Base-by-base conservation (phyloP, 192 early-diverging fungal species). In the Coemansia reversa region DNA sequence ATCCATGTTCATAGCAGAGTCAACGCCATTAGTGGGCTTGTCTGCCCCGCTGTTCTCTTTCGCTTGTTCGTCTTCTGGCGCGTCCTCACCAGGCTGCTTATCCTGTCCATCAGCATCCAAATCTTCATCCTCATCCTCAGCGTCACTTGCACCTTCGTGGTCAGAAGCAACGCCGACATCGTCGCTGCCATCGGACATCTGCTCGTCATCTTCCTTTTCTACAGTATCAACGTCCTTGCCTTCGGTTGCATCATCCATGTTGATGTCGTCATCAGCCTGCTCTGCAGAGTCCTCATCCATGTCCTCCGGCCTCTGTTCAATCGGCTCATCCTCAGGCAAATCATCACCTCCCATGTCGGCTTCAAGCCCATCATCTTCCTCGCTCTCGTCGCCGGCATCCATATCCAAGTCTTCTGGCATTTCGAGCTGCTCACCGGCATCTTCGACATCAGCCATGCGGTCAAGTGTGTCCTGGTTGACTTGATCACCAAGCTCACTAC, bases 341-440 rank as follows among this genome's bases (percentile, higher is more conserved):
- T 76, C 72, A 50, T 72, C 60, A 49, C 39, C 58, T 25, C 47
- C 59, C 75, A 84, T 83, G 42, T 76, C 79, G 9, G 85, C 83
- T 0, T 81, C 76, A 25, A 84, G 70, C 0, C 67, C 76, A 52
- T 84, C 81, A 51, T 71, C 72, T 32, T 75, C 62, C 12, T 70
- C 61, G n/a, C 68, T 68, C 9, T 85, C 74, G 30, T 82, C 81
- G 22, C 81, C 76, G 9, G 70, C 75, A 63, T 81, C 86, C 68
- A 86, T 80, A 28, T 84, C 82, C 57, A 85, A 77, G 32, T 84
- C 79, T n/a, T 87, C 87, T 14, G 78, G 82, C 63, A 84, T 69
- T 24, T 84, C 79, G 18, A 84, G 53, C 67, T 88, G 86, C 62
- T 87, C 81, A 52, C 61, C 79, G 30, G 79, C 78, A 14, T 84